Conservation (phyloP, 2,329 filamentous ascomycete genomes). For the Trichoderma asperellum region DNA sequence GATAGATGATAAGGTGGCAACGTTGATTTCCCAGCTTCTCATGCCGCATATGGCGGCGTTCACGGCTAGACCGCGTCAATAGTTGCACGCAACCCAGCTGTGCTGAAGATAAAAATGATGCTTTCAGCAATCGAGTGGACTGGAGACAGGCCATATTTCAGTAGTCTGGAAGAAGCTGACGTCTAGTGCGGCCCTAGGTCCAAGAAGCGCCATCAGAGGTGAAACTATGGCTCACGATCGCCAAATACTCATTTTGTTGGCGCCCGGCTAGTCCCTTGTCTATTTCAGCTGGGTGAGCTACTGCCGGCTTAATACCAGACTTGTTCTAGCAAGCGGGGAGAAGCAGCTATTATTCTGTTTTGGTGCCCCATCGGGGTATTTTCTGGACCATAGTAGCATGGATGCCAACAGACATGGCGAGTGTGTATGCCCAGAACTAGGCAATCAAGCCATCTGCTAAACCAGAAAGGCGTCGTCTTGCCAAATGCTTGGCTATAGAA, state of each 20-base stretch:
- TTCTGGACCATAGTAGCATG: not conserved
- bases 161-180: constrained; percentile 13
- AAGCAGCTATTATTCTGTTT: not conserved
- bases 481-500: not conserved
- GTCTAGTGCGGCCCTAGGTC: constrained; percentile 15
- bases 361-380: not conserved
- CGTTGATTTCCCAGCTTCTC: not conserved
- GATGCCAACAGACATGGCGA: not conserved
- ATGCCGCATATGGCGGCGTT: not conserved
- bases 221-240: constrained; percentile 18
- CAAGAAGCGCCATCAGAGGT: constrained; percentile 8
- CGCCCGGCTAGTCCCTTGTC: not conserved
- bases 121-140: not conserved
- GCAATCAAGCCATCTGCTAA: not conserved
- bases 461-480: not conserved
- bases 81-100: not conserved
- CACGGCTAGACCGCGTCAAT: not conserved
- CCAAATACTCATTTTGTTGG: constrained; percentile 7
- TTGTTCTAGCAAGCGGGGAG: not conserved
- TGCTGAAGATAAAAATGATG: not conserved
- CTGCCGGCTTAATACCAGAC: constrained; percentile 6
- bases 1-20: constrained; percentile 10
- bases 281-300: not conserved
- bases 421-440: not conserved
- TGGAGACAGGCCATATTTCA: not conserved